A percentile compares a stretch with the other conserved stretches of the same genome.
Conservation (phyloP, 2,329 filamentous ascomycete species). For the Drechslerella dactyloides region DNA sequence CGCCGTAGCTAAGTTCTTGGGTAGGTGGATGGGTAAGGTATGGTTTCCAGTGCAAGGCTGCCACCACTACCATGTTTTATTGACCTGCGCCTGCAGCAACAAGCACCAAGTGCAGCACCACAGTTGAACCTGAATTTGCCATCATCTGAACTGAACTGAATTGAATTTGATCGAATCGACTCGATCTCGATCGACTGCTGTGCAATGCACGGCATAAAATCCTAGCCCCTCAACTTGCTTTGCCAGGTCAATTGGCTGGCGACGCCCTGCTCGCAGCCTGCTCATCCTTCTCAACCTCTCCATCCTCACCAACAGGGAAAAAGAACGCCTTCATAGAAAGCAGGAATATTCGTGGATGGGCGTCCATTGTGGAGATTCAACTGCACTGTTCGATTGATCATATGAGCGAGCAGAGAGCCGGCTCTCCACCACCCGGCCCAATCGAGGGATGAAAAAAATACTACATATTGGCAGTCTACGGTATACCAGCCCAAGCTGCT, state of each 20-base stretch:
- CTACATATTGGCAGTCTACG: too few species aligned
- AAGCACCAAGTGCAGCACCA: too few species aligned
- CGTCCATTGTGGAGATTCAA: constrained; percentile 40
- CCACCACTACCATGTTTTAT: constrained; percentile 5
- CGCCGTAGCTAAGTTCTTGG: neutral
- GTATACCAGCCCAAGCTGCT: constrained; percentile 17
- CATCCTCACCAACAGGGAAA: neutral
- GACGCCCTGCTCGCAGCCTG: constrained; percentile 10
- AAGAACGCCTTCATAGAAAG: constrained; percentile 10
- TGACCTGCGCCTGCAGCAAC: neutral
- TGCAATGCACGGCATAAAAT: neutral
- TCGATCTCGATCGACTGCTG: neutral
- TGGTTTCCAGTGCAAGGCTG: neutral
- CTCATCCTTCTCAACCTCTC: neutral
- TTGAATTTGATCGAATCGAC: neutral
- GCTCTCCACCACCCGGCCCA: neutral
- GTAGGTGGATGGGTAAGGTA: too few species aligned
- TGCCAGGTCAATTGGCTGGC: constrained; percentile 6
- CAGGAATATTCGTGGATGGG: constrained; percentile 24
- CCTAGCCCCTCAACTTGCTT: neutral
- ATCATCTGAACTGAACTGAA: neutral
- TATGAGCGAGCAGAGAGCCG: constrained; percentile 31
- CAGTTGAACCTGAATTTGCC: too few species aligned
- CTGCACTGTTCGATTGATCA: constrained; percentile 29
- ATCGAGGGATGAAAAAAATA: too few species aligned